Percentiles rank a stretch among this genome's conserved stretches.
Conservation (phyloP, 768 basidiomycete species). For the Suillus paluster region DNA sequence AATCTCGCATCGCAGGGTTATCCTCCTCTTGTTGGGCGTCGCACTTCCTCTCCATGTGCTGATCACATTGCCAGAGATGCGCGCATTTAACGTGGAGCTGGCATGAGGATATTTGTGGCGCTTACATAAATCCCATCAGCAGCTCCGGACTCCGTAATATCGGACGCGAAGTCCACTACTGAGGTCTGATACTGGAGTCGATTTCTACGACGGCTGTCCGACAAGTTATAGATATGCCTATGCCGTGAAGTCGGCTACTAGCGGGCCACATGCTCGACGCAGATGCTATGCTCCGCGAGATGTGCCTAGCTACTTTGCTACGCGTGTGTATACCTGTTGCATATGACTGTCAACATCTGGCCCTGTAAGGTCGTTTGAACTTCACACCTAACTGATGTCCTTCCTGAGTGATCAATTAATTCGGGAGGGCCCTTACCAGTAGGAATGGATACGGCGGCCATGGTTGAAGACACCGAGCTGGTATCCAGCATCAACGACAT, state of each 20-base stretch:
- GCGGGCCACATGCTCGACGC: conserved; percentile 74
- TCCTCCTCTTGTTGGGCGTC: too few relatives aligned
- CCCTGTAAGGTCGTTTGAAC: conserved; percentile 62
- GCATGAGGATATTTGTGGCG: too few relatives aligned
- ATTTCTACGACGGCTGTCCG: background rate
- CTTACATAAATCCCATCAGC: background rate
- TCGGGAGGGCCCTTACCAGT: too few relatives aligned
- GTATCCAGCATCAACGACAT: conserved; percentile 50
- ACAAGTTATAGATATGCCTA: background rate
- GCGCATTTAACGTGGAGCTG: too few relatives aligned
- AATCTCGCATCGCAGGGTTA: too few relatives aligned
- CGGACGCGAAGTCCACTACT: background rate
- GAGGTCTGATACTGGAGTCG: background rate
- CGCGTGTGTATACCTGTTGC: conserved; percentile 33
- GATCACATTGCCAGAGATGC: too few relatives aligned
- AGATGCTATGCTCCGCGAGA: conserved; percentile 58
- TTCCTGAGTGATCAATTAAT: conserved; percentile 52
- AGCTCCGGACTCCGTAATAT: too few relatives aligned
- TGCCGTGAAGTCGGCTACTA: conserved; percentile 52
- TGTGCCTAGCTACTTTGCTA: conserved; percentile 80
- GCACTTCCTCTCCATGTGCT: too few relatives aligned
- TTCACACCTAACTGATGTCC: conserved; percentile 31
- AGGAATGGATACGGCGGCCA: conserved; percentile 81
- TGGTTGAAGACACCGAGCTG: conserved; percentile 91
- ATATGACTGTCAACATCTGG: conserved; percentile 53